Conservation (phyloP, 345 rosid species). For the Populus tremula region DNA sequence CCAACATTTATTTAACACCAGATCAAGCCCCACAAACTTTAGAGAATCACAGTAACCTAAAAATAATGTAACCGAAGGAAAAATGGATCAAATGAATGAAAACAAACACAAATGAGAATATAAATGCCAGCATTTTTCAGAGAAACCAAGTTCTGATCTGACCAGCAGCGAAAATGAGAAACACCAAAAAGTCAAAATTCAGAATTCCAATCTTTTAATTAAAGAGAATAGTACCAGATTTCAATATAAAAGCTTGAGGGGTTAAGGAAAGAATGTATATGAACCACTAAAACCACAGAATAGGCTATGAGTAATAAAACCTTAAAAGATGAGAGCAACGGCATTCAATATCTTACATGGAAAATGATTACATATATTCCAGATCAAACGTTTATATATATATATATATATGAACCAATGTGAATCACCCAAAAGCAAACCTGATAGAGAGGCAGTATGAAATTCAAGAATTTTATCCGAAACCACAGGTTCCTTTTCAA, state of each 20-base stretch:
- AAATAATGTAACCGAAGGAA: not conserved
- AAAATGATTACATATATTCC: not conserved
- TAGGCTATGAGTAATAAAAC: not conserved
- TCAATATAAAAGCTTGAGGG: not conserved
- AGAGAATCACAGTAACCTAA: not conserved
- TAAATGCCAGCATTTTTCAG: too few species aligned
- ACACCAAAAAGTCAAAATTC: not conserved
- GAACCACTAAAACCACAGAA: not conserved
- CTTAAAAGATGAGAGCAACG: not conserved
- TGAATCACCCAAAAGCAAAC: slow-evolving; percentile 21
- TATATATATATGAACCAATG: not conserved
- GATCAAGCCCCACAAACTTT: not conserved
- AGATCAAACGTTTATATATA: too few species aligned
- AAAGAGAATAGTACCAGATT: not conserved
- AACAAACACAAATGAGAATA: too few species aligned
- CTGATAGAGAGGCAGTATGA: slow-evolving; percentile 39
- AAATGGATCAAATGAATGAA: too few species aligned
- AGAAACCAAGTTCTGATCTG: not conserved
- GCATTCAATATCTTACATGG: not conserved
- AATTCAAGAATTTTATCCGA: slow-evolving; percentile 43
- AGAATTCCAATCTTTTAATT: not conserved
- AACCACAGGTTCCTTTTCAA: slow-evolving; percentile 37
- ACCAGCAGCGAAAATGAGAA: not conserved
- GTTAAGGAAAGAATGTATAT: not conserved
- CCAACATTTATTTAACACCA: not conserved